Percentiles rank a stretch among this genome's conserved stretches.
Evolutionary conservation across 2,329 filamentous ascomycete genomes (phyloP).

Genomic region (Dactylellina leptospora): DNA sequence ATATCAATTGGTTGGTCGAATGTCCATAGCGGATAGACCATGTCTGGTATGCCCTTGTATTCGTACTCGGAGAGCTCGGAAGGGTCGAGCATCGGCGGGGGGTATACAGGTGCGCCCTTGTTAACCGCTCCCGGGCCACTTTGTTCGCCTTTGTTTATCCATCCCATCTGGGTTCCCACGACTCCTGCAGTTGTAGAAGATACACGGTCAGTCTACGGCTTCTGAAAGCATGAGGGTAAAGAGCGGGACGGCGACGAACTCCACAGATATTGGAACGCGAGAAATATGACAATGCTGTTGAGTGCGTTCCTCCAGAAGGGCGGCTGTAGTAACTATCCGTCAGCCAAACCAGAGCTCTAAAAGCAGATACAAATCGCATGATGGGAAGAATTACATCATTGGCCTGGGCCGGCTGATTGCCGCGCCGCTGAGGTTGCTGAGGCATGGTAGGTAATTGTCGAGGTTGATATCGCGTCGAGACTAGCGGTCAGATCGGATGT

Average conservation of each 20-base stretch:
- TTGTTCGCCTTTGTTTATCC: slow-evolving; percentile 62
- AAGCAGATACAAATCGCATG: too few species aligned
- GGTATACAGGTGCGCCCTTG: slow-evolving; percentile 61
- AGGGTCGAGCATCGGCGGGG: slow-evolving; percentile 66
- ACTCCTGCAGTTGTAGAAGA: slow-evolving; percentile 4
- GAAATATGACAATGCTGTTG: slow-evolving; percentile 66
- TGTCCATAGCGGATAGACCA: slow-evolving; percentile 87
- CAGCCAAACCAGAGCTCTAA: not conserved
- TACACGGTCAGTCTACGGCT: not conserved
- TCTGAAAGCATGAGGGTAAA: too few species aligned
- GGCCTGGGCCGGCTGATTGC: slow-evolving; percentile 22
- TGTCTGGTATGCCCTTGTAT: slow-evolving; percentile 70
- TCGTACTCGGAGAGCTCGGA: slow-evolving; percentile 72
- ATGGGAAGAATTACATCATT: slow-evolving; percentile 40
- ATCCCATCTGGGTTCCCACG: slow-evolving; percentile 60
- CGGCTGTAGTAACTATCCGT: slow-evolving; percentile 54
- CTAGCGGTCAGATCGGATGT: too few species aligned
- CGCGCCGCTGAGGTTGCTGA: slow-evolving; percentile 37
- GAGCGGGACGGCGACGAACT: too few species aligned
- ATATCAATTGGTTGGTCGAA: slow-evolving; percentile 81
- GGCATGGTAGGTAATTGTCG: slow-evolving; percentile 24
- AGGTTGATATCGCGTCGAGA: slow-evolving; percentile 3
- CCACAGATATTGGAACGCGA: slow-evolving; percentile 68
- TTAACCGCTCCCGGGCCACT: not conserved
- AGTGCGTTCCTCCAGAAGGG: slow-evolving; percentile 44